These are phyloP conservation scores for Pseudogymnoascus sp. DNA, from an alignment of 2,329 filamentous ascomycete genomes.

Conservation along the genomic window DNA sequence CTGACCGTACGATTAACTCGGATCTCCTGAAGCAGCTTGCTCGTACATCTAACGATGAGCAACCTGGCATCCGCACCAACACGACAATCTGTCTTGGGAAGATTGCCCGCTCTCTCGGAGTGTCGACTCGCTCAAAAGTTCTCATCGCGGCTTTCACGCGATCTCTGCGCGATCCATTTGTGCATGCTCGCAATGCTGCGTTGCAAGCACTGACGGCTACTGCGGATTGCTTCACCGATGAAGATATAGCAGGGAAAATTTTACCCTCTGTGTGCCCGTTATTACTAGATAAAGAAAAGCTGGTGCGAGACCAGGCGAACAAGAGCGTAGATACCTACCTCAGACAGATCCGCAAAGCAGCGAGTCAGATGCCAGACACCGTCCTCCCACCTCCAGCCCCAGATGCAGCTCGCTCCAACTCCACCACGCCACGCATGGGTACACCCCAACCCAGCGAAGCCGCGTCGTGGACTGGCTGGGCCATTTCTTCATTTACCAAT, in stretches of 20 bases:
- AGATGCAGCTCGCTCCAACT: constrained; percentile 35
- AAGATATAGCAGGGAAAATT: constrained; percentile 79
- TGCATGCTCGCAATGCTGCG: constrained; percentile 85
- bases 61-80: constrained; percentile 94
- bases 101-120: constrained; percentile 81
- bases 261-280: constrained; percentile 77
- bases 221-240: constrained; percentile 75
- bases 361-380: constrained; percentile 70
- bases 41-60: constrained; percentile 94
- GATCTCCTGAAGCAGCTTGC: constrained; percentile 85
- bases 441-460: constrained; percentile 60
- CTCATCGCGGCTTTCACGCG: constrained; percentile 86
- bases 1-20: constrained; percentile 86
- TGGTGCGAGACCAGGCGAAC: constrained; percentile 82
- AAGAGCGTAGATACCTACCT: constrained; percentile 86
- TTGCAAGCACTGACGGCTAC: constrained; percentile 82
- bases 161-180: constrained; percentile 84
- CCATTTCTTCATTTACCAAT: constrained; percentile 96
- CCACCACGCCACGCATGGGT: constrained; percentile 62
- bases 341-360: constrained; percentile 71
- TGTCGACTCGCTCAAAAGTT: constrained; percentile 75
- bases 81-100: constrained; percentile 97
- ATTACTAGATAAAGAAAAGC: constrained; percentile 90
- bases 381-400: constrained; percentile 57
- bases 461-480: constrained; percentile 87